Conservation (phyloP, 768 basidiomycete species). For the Bullera alba region DNA sequence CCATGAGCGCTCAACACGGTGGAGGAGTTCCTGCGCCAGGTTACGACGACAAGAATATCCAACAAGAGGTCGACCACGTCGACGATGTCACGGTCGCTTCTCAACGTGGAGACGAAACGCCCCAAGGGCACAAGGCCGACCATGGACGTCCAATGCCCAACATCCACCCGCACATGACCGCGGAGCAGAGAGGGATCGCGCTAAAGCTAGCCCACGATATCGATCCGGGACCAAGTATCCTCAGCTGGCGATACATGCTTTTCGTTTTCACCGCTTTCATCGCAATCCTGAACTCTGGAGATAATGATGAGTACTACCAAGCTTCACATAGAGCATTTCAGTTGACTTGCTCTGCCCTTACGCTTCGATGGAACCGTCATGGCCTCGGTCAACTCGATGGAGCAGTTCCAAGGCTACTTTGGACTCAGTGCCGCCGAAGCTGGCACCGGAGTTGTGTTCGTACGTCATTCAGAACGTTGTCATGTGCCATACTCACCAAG, state of each 20-base stretch:
- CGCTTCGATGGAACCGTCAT: constrained; percentile 58
- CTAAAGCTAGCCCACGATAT: constrained; percentile 11
- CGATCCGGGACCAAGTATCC: constrained; percentile 11
- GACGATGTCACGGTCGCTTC: no score
- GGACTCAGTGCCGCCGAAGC: constrained; percentile 49
- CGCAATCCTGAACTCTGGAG: constrained; percentile 6
- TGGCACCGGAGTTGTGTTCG: constrained; percentile 48
- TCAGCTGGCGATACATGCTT: constrained; percentile 1
- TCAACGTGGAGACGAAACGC: no score
- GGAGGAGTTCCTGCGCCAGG: no score
- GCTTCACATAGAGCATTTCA: neutral
- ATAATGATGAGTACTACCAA: constrained; percentile 9
- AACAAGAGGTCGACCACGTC: no score
- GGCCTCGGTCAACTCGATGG: constrained; percentile 55
- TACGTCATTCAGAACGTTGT: constrained; percentile 26
- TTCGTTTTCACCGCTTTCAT: constrained; percentile 3
- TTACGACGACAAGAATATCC: no score
- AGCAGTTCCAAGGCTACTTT: constrained; percentile 50
- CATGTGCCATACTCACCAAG: constrained; percentile 46
- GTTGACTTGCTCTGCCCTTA: neutral
- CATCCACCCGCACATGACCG: constrained; percentile 9
- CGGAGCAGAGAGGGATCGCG: constrained; percentile 14
- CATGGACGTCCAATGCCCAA: no score
- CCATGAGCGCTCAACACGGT: no score
- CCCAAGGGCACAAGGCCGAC: no score